phyloP scores from a whole-genome alignment of 2,329 filamentous ascomycete genomes.

The Paracamarosporium sp. region DNA sequence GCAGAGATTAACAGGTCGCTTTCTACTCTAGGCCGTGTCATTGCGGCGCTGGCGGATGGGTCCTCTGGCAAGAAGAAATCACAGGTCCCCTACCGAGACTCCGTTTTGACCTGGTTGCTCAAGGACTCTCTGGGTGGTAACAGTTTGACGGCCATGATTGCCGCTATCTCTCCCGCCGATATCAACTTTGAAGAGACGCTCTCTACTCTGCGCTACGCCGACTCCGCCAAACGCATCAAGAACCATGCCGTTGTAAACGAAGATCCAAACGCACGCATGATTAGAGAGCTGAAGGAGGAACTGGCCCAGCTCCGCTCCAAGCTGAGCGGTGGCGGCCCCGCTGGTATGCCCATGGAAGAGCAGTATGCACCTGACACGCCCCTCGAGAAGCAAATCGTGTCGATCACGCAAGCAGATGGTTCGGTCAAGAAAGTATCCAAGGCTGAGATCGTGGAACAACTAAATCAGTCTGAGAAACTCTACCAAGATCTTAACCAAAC shows the following conservation, averaged over 20 bases:
- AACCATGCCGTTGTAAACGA: slow-evolving; percentile 99
- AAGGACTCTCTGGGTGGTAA: slow-evolving; percentile 98
- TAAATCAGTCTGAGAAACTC: slow-evolving; percentile 95
- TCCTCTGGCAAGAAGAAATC: slow-evolving; percentile 84
- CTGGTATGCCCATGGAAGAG: slow-evolving; percentile 63
- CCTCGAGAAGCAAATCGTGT: slow-evolving; percentile 93
- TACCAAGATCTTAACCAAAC: slow-evolving; percentile 97
- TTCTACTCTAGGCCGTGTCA: slow-evolving; percentile 95
- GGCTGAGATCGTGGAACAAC: slow-evolving; percentile 95
- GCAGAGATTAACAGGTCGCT: slow-evolving; percentile 98
- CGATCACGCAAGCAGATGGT: slow-evolving; percentile 86
- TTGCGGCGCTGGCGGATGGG: slow-evolving; percentile 90
- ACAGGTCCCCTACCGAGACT: slow-evolving; percentile 96
- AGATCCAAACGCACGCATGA: slow-evolving; percentile 98
- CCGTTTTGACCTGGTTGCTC: slow-evolving; percentile 91
- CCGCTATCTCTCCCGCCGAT: slow-evolving; percentile 95
- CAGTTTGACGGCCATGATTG: slow-evolving; percentile 99
- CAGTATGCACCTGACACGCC: slow-evolving; percentile 93
- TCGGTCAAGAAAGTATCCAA: slow-evolving; percentile 94
- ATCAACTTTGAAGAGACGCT: slow-evolving; percentile 99
- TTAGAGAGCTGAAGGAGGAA: slow-evolving; percentile 96
- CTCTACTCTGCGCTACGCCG: slow-evolving; percentile 92
- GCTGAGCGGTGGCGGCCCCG: slow-evolving; percentile 60
- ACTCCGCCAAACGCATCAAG: slow-evolving; percentile 99
- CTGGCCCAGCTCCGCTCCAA: slow-evolving; percentile 85